Base-by-base conservation (phyloP, 106 monocot genomes). In the Dendrobium chrysotoxum region DNA sequence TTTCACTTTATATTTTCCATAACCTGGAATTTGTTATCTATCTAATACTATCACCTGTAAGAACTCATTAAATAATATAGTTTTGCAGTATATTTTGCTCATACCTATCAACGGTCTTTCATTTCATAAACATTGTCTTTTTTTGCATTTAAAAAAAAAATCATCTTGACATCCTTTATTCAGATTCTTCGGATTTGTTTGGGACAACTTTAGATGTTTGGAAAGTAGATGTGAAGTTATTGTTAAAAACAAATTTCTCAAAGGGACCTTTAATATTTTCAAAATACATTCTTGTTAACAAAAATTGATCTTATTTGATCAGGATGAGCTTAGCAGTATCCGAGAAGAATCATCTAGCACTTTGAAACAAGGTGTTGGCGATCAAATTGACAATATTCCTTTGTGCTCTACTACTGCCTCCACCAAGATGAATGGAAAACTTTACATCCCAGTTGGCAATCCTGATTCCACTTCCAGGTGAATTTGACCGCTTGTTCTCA, bases 241-340 rank as follows among this genome's bases (percentile, higher is more conserved):
- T 35, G 35, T 35, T 35, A 35, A 35, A 35, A 35, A 35, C 35
- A 35, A 1, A 35, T 35, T 35, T 35, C 35, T 35, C 30, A 13
- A 71, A 71, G 0, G 21, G 38, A 18, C 35, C 38, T 15, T 13
- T 50, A 50, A 13, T 50, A 13, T 13, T 17, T 31, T 71, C 31
- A 39, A 28, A 71, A 38, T 71, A 28, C 38, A 9, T 11, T 9
- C 15, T 71, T 71, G 12, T 71, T 3, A 9, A 28, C 71, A 31
- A 16, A 38, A 16, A 47, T 76, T 47, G 11, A 76, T 15, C 11
- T 47, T 26, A 47, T 50, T 76, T 23, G 5, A 47, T 15, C 76
- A 76, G 76, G 76, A 50, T 16, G 76, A 76, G 76, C 76, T 76
- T 15, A 45, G 40, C n/a, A 47, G 13, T 28, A 47, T 76, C 47